A percentile compares a stretch with the other conserved stretches of the same genome.
Evolutionary conservation across 345 rosid species (phyloP).

Genomic region (Microcos paniculata): DNA sequence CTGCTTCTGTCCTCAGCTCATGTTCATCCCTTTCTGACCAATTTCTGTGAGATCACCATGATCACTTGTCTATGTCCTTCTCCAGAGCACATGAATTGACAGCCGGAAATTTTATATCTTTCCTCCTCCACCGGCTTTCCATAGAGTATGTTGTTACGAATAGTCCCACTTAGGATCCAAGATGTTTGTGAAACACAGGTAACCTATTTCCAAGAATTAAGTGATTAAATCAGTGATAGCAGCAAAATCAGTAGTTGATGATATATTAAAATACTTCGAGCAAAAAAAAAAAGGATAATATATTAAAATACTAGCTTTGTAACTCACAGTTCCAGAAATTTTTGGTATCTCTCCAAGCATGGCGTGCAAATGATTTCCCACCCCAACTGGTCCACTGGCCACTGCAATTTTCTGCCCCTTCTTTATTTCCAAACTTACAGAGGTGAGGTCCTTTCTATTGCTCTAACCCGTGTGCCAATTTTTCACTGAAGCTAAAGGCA

Average conservation of each 20-base stretch:
- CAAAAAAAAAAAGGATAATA: too few relatives aligned
- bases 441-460: background rate
- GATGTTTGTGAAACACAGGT: conserved; percentile 72
- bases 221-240: conserved; percentile 25
- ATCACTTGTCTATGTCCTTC: conserved; percentile 51
- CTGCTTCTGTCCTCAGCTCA: conserved; percentile 94
- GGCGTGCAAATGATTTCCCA: conserved; percentile 70
- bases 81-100: conserved; percentile 62
- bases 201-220: conserved; percentile 59
- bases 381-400: conserved; percentile 75
- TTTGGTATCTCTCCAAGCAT: conserved; percentile 64
- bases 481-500: too few relatives aligned
- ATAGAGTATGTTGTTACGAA: conserved; percentile 63
- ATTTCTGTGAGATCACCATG: conserved; percentile 76
- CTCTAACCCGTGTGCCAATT: background rate
- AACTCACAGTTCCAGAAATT: conserved; percentile 63
- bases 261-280: background rate
- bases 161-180: conserved; percentile 82
- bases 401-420: conserved; percentile 62
- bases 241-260: background rate
- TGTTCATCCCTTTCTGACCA: conserved; percentile 75
- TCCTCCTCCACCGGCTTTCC: conserved; percentile 59
- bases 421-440: conserved; percentile 39
- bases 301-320: background rate
- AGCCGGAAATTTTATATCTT: conserved; percentile 47